A percentile compares a stretch with the other conserved stretches of the same genome.
Conservation (phyloP, 2,329 filamentous ascomycete genomes). For the Hypoxylon sp. region DNA sequence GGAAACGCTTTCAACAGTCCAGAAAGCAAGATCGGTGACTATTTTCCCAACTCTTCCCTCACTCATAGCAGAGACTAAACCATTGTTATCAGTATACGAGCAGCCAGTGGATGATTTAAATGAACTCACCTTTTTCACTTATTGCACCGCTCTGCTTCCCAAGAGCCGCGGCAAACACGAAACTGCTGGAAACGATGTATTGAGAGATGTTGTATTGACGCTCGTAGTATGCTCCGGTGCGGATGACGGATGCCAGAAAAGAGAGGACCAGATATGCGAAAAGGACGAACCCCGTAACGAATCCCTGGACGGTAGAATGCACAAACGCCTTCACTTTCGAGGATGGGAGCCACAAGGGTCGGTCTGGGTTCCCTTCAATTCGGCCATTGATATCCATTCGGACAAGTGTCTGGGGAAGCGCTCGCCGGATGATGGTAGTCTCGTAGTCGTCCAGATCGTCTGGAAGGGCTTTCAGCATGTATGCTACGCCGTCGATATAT, state of each 20-base stretch:
- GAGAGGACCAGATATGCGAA: conserved; percentile 69
- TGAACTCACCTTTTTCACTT: conserved; percentile 53
- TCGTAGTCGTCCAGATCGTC: conserved; percentile 64
- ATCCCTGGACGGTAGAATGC: conserved; percentile 64
- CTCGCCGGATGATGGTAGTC: conserved; percentile 57
- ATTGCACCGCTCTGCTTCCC: conserved; percentile 61
- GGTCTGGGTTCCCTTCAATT: conserved; percentile 4
- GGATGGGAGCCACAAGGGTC: conserved; percentile 31
- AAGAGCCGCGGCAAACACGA: conserved; percentile 62
- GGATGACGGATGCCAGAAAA: conserved; percentile 59
- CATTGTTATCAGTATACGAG: conserved; percentile 6
- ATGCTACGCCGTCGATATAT: conserved; percentile 70
- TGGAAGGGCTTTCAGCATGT: conserved; percentile 71
- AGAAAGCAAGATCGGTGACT: conserved; percentile 63
- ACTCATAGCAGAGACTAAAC: conserved; percentile 63
- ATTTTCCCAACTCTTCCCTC: conserved; percentile 70
- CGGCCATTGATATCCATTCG: conserved; percentile 7
- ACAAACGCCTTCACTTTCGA: conserved; percentile 57
- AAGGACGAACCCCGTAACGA: conserved; percentile 67
- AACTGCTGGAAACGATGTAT: conserved; percentile 60
- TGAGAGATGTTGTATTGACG: conserved; percentile 71
- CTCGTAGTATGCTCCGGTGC: conserved; percentile 68
- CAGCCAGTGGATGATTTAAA: neutral
- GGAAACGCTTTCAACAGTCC: conserved; percentile 70
- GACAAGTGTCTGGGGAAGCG: conserved; percentile 54